phyloP scores from a whole-genome alignment of 306 rosid species.

The Dicorynia guianensis region DNA sequence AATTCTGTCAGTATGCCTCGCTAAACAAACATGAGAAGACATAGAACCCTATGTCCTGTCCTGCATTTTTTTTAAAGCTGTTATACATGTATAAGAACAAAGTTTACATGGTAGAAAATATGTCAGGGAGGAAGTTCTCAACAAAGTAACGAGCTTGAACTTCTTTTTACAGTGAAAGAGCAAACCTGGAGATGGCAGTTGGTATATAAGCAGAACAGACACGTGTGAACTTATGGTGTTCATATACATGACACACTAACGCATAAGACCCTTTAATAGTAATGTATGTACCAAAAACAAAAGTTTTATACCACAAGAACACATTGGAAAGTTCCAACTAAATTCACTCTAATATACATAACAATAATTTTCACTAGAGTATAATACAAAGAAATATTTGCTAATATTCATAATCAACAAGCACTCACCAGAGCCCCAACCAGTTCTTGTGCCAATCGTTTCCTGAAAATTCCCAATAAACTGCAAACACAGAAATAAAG shows the following conservation, averaged over 20 bases:
- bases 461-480: constrained; percentile 68
- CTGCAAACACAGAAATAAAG: constrained; percentile 48
- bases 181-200: neutral
- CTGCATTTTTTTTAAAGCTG: neutral
- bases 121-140: neutral
- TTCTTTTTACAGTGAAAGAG: neutral
- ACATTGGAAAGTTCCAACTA: neutral
- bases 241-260: too few species aligned
- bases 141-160: neutral
- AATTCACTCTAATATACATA: neutral
- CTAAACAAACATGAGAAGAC: neutral
- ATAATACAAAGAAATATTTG: neutral
- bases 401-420: neutral
- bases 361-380: neutral
- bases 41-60: neutral
- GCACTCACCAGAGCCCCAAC: constrained; percentile 76
- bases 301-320: neutral
- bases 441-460: constrained; percentile 51
- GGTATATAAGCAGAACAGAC: neutral
- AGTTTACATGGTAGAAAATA: neutral
- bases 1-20: neutral
- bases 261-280: too few species aligned
- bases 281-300: too few species aligned
- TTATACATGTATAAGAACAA: neutral
- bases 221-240: too few species aligned